Evolutionary conservation across 2,329 filamentous ascomycete genomes (phyloP).

Genomic region (Trichoderma koningii): DNA sequence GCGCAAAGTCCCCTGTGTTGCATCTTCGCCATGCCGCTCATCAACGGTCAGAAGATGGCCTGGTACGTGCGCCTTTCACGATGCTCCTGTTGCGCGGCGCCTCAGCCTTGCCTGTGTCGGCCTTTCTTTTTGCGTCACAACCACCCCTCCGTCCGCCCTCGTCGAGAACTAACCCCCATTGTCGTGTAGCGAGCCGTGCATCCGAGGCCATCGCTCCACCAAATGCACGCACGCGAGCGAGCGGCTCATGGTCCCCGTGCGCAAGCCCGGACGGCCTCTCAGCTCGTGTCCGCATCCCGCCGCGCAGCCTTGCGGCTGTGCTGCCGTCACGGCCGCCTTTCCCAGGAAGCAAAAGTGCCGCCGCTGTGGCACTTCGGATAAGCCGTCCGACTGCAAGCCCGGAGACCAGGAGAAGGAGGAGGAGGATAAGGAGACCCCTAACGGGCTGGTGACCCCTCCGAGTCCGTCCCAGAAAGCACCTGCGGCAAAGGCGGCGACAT

Average conservation of each 20-base stretch:
- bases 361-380: conserved; percentile 47
- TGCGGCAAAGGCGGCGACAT: conserved; percentile 37
- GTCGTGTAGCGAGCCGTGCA: conserved; percentile 65
- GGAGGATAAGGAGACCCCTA: conserved; percentile 33
- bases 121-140: not conserved
- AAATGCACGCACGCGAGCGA: conserved; percentile 71
- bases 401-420: conserved; percentile 32
- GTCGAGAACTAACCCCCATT: conserved; percentile 9
- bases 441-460: conserved; percentile 34
- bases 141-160: not conserved
- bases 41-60: conserved; percentile 72
- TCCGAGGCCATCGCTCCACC: conserved; percentile 73
- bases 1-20: not conserved
- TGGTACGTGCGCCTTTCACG: conserved; percentile 56
- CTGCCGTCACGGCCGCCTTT: conserved; percentile 65
- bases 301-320: conserved; percentile 62
- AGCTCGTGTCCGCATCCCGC: conserved; percentile 69
- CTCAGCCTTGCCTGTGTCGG: not conserved
- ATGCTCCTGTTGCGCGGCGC: not conserved
- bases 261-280: conserved; percentile 70
- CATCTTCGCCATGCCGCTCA: conserved; percentile 59
- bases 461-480: conserved; percentile 38
- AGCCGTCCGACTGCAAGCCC: conserved; percentile 32
- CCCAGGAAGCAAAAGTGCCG: conserved; percentile 60
- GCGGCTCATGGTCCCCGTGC: conserved; percentile 68